phyloP scores from a whole-genome alignment of 1,139 yeast species.

The Yamadazyma diospyri region DNA sequence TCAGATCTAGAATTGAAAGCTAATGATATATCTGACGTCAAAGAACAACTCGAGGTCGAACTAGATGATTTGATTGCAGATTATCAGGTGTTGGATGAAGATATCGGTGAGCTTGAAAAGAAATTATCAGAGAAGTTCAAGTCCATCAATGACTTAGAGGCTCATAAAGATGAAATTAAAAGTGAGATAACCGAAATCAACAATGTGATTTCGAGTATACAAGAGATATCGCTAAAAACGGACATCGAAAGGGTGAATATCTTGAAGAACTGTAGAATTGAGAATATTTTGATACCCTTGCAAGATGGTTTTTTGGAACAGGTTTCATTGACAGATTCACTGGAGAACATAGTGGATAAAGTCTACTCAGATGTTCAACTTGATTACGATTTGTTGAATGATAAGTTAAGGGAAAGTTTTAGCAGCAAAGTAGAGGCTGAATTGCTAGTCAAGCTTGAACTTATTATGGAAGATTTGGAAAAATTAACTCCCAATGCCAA shows the following conservation, averaged over 20 bases:
- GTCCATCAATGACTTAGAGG: slow-evolving; percentile 25
- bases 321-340: slow-evolving; percentile 42
- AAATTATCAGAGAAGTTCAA: slow-evolving; percentile 26
- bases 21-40: slow-evolving; percentile 25
- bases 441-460: slow-evolving; percentile 34
- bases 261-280: slow-evolving; percentile 73
- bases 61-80: slow-evolving; percentile 51
- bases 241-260: slow-evolving; percentile 59
- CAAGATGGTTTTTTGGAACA: slow-evolving; percentile 53
- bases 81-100: slow-evolving; percentile 41
- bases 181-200: slow-evolving; percentile 24
- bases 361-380: slow-evolving; percentile 47
- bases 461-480: slow-evolving; percentile 46
- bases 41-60: slow-evolving; percentile 30
- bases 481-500: slow-evolving; percentile 73
- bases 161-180: slow-evolving; percentile 32
- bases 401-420: slow-evolving; percentile 38
- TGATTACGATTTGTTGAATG: slow-evolving; percentile 53
- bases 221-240: slow-evolving; percentile 54
- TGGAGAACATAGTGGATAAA: slow-evolving; percentile 36
- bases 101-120: slow-evolving; percentile 25
- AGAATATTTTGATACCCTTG: slow-evolving; percentile 65
- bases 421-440: slow-evolving; percentile 44
- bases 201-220: slow-evolving; percentile 36
- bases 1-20: slow-evolving; percentile 30